A percentile compares a stretch with the other conserved stretches of the same genome.
Evolutionary conservation across 2,329 filamentous ascomycete species (phyloP).

Genomic region (Lachnellula cervina): DNA sequence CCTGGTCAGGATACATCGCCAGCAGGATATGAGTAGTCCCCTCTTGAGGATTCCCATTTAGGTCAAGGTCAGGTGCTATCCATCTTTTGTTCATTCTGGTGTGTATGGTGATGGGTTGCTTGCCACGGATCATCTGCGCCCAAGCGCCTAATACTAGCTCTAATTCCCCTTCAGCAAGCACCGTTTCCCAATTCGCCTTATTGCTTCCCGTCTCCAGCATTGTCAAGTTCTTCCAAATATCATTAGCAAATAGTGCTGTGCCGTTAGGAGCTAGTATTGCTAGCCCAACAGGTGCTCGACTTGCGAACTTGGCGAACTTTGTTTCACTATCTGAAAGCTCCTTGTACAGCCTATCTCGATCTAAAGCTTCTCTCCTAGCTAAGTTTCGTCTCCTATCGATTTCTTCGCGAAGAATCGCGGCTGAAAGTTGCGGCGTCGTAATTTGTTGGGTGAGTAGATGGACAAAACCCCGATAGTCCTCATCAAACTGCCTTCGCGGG

Average conservation of each 20-base stretch:
- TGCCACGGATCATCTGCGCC: conserved; percentile 4
- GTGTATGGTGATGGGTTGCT: conserved; percentile 11
- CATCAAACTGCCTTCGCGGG: conserved; percentile 65
- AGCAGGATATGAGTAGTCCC: conserved; percentile 17
- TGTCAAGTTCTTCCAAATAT: conserved; percentile 16
- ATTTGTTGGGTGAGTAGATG: conserved; percentile 51
- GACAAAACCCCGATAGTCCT: conserved; percentile 66
- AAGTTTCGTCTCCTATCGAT: conserved; percentile 50
- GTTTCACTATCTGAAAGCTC: conserved; percentile 59
- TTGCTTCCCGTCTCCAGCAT: conserved; percentile 6
- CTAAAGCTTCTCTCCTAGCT: conserved; percentile 60
- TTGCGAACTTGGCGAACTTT: conserved; percentile 64
- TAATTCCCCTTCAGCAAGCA: conserved; percentile 13
- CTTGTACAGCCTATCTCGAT: conserved; percentile 61
- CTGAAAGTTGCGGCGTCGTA: conserved; percentile 63
- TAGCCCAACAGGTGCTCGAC: conserved; percentile 69
- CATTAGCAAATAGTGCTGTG: conserved; percentile 31
- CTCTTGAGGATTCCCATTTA: conserved; percentile 12
- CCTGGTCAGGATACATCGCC: conserved; percentile 16
- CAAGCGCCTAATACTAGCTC: conserved; percentile 7
- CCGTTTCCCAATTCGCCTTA: conserved; percentile 8
- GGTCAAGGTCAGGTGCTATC: conserved; percentile 12
- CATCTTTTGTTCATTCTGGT: conserved; percentile 11
- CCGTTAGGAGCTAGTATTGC: conserved; percentile 63
- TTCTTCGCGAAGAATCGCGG: conserved; percentile 67